Evolutionary conservation across 192 early-diverging fungal genomes (phyloP).

Genomic region (Jimgerdemannia flammicorona): DNA sequence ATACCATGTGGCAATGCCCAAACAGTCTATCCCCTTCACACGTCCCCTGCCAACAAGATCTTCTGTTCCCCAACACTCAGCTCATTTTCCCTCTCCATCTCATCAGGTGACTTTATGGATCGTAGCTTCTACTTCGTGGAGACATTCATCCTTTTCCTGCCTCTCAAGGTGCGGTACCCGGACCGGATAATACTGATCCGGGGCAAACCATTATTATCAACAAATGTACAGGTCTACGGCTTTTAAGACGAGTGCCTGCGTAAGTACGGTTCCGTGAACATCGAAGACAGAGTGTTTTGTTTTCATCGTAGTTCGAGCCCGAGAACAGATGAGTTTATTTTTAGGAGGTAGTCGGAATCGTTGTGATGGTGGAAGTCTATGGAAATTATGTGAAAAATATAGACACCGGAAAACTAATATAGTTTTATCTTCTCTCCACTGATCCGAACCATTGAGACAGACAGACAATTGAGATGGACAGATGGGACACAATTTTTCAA

Average conservation of each 20-base stretch:
- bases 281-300: constrained; percentile 93
- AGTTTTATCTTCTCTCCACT: no score
- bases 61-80: background rate
- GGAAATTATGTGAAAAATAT: no score
- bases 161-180: constrained; percentile 92
- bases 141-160: constrained; percentile 92
- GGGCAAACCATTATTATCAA: constrained; percentile 89
- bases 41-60: background rate
- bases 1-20: no score
- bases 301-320: constrained; percentile 96
- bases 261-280: constrained; percentile 94
- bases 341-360: no score
- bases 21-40: no score
- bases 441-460: no score
- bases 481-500: no score
- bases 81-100: constrained; percentile 22
- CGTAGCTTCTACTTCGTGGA: constrained; percentile 96
- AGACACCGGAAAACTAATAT: no score
- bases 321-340: constrained; percentile 78
- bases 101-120: constrained; percentile 95
- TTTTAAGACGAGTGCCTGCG: constrained; percentile 97
- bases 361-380: no score
- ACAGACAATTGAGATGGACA: no score
- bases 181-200: constrained; percentile 92
- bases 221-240: constrained; percentile 98